phyloP scores from a whole-genome alignment of 2,329 filamentous ascomycete genomes.

The Aspergillus proliferans region DNA sequence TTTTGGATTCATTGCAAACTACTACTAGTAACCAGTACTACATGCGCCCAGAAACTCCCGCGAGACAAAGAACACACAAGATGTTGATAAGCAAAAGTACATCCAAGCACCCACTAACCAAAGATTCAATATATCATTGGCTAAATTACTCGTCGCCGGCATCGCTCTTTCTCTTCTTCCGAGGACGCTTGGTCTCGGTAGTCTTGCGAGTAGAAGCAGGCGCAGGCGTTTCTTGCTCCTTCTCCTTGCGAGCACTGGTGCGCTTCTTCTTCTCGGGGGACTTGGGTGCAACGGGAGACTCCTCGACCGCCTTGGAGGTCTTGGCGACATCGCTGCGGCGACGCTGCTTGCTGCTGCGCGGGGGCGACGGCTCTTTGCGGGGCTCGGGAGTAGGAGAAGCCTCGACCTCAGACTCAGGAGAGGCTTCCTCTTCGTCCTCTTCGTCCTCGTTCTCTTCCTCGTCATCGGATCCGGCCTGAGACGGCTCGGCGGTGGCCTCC shows the following conservation, averaged over 20 bases:
- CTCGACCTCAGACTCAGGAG: constrained; percentile 9
- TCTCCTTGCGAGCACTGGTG: constrained; percentile 26
- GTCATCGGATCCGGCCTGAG: constrained; percentile 1
- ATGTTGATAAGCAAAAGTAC: background rate
- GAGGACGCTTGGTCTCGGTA: constrained; percentile 29
- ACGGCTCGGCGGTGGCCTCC: constrained; percentile 30
- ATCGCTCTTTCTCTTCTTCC: constrained; percentile 47
- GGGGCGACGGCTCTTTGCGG: constrained; percentile 38
- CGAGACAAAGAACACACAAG: constrained; percentile 5
- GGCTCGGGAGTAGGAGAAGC: constrained; percentile 32
- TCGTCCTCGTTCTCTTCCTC: constrained; percentile 26
- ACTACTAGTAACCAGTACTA: constrained; percentile 2
- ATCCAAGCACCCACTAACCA: background rate
- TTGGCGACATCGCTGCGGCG: constrained; percentile 35
- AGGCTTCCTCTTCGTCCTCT: constrained; percentile 20
- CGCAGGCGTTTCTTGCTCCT: constrained; percentile 19
- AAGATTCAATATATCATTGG: no score
- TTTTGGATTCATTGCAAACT: background rate
- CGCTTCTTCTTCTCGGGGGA: constrained; percentile 22
- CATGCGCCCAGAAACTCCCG: constrained; percentile 1
- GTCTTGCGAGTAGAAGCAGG: constrained; percentile 24
- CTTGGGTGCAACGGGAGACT: constrained; percentile 15
- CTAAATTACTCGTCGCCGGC: constrained; percentile 18
- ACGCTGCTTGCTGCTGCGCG: constrained; percentile 37
- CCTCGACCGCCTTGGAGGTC: constrained; percentile 25